Evolutionary conservation across 805 yeast genomes (phyloP), one percentile per base, ranked within the genome.

Genomic region (Brettanomyces anomalus): DNA sequence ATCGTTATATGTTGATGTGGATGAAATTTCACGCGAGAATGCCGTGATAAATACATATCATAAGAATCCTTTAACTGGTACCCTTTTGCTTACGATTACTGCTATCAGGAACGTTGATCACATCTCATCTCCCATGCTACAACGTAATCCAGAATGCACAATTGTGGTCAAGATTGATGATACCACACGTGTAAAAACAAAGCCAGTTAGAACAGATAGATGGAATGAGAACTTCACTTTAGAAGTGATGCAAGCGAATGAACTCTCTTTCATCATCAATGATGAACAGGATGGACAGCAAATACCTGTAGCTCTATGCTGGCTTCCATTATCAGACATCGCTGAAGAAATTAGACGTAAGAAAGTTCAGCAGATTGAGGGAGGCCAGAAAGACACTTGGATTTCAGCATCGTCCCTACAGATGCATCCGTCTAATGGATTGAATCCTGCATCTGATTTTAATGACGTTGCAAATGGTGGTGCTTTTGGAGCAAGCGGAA

Each of bases 341-440:
- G 88, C 94, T 0, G 99, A 93, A 66, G 97, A 93, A 52, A 74
- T 90, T 43, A 85, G 99, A 63, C 84, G 93, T 55, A 83, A 81
- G 60, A 87, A 86, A 54, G 89, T 85, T 18, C 85, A 78, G 7
- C 79, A 77, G 53, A 32, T 32, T 7, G 85, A 32, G 85, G 35
- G 64, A 46, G 84, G 79, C 2, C 73, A 69, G 34, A 75, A 79
- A 39, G 96, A 93, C 38, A 52, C 54, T 28, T 93, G 97, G 98
- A 84, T 86, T 6, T 75, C 86, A 46, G 97, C 96, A 1, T 71
- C 84, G 0, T 72, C 72, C 51, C 60, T 77, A 46, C 61, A 68
- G 16, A 46, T 47, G 32, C 36, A 38, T 17, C 14, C 31, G 26
- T 15, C 11, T 11, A 16, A 16, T 6, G 28, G 30, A 10, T n/a